A percentile compares a stretch with the other conserved stretches of the same genome.
Evolutionary conservation across 352 stramenopile genomes (phyloP).

Genomic region (Phytopythium ostracodes): DNA sequence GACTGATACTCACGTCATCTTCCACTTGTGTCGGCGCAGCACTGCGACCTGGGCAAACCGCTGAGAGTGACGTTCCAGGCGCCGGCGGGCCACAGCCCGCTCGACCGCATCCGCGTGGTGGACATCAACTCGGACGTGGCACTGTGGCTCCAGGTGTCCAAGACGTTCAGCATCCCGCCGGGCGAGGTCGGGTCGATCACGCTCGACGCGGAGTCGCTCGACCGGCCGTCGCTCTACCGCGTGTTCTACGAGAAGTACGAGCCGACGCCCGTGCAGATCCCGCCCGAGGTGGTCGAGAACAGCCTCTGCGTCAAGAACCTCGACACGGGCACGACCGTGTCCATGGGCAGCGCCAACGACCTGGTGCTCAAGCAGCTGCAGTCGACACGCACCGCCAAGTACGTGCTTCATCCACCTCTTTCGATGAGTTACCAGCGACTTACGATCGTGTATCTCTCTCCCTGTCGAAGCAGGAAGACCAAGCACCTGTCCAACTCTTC

Average conservation of each 20-base stretch:
- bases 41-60: conserved; percentile 77
- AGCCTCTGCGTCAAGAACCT: conserved; percentile 79
- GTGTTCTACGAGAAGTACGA: conserved; percentile 89
- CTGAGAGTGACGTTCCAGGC: conserved; percentile 77
- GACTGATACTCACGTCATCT: neutral
- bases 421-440: neutral
- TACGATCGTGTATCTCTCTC: neutral
- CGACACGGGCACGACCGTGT: conserved; percentile 74
- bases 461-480: conserved; percentile 20
- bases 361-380: conserved; percentile 70
- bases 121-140: conserved; percentile 80
- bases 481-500: conserved; percentile 64
- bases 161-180: conserved; percentile 77
- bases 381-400: conserved; percentile 44
- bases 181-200: conserved; percentile 77
- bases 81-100: conserved; percentile 52
- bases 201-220: conserved; percentile 75
- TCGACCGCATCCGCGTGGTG: conserved; percentile 83
- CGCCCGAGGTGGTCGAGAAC: conserved; percentile 49
- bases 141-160: conserved; percentile 83
- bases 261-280: conserved; percentile 56
- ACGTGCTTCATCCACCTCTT: neutral
- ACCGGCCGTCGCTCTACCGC: conserved; percentile 74
- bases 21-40: conserved; percentile 23
- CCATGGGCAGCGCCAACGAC: conserved; percentile 70